phyloP scores from a whole-genome alignment of 371 early-diverging fungal species.

The Mortierella sp. region DNA sequence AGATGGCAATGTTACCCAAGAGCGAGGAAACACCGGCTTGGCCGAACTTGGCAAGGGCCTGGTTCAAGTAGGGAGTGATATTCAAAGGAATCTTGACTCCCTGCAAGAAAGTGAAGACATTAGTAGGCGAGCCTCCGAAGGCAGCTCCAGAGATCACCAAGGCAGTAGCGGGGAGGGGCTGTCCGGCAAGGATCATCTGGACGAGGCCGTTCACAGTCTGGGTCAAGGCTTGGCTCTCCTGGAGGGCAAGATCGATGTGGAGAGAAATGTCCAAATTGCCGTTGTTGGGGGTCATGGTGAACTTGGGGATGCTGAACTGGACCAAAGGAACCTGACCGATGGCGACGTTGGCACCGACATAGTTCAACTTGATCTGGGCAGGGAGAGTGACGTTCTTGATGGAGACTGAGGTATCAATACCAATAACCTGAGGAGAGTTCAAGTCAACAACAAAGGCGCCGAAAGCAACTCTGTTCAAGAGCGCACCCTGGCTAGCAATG shows the following conservation, averaged over 20 bases:
- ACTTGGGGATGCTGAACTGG: slow-evolving; percentile 31
- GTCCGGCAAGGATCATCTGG: slow-evolving; percentile 16
- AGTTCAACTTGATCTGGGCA: slow-evolving; percentile 53
- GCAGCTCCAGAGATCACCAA: slow-evolving; percentile 34
- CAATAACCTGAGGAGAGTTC: slow-evolving; percentile 52
- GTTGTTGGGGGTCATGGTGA: slow-evolving; percentile 33
- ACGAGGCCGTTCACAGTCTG: slow-evolving; percentile 23
- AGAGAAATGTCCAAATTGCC: slow-evolving; percentile 34
- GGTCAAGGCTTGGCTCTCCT: slow-evolving; percentile 23
- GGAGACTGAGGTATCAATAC: slow-evolving; percentile 36
- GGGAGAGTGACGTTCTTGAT: slow-evolving; percentile 46
- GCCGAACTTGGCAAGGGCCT: slow-evolving; percentile 12
- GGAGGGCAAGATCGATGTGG: slow-evolving; percentile 27
- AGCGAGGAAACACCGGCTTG: slow-evolving; percentile 12
- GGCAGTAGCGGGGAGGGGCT: slow-evolving; percentile 23
- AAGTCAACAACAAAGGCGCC: slow-evolving; percentile 36
- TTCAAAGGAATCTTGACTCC: slow-evolving; percentile 32
- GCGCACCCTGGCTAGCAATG: slow-evolving; percentile 14
- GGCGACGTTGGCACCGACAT: slow-evolving; percentile 45
- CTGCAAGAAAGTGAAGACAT: slow-evolving; percentile 40
- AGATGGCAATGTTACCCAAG: slow-evolving; percentile 22
- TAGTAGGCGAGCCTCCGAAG: slow-evolving; percentile 36
- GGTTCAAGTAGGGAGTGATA: slow-evolving; percentile 29
- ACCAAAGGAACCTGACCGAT: slow-evolving; percentile 33
- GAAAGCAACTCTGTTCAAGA: slow-evolving; percentile 19